phyloP scores from a whole-genome alignment of 1,284 basidiomycete species.

The Sporisorium iseilematis-ciliati region DNA sequence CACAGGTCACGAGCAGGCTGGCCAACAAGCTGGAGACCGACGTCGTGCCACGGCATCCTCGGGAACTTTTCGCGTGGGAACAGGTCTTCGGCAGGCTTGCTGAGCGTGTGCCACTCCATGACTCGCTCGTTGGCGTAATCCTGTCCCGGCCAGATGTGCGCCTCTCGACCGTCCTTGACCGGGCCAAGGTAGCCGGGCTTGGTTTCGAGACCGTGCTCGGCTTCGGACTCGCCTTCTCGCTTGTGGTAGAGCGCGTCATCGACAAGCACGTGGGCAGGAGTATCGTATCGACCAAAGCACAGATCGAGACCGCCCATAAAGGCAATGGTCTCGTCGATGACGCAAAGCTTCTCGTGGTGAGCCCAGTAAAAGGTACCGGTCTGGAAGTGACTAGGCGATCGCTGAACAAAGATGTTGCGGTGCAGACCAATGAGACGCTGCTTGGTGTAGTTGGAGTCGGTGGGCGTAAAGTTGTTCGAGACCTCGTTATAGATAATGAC shows the following conservation, averaged over 20 bases:
- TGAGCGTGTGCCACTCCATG: conserved; percentile 86
- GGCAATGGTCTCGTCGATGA: conserved; percentile 95
- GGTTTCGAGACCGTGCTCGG: conserved; percentile 29
- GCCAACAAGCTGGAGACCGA: conserved; percentile 92
- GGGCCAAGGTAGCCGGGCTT: conserved; percentile 55
- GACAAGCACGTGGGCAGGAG: conserved; percentile 88
- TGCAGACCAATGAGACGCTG: conserved; percentile 86
- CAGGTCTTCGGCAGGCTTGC: conserved; percentile 93
- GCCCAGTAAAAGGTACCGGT: conserved; percentile 97
- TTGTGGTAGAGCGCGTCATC: conserved; percentile 77
- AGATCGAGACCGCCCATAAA: conserved; percentile 98
- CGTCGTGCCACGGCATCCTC: conserved; percentile 99
- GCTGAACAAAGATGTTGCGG: conserved; percentile 94
- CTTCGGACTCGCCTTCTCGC: conserved; percentile 31
- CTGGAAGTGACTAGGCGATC: conserved; percentile 96
- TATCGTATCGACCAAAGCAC: conserved; percentile 78
- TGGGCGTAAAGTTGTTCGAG: conserved; percentile 87
- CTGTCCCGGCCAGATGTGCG: conserved; percentile 87
- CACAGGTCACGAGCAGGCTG: conserved; percentile 95
- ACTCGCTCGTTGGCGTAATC: conserved; percentile 93
- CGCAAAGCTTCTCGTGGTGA: conserved; percentile 97
- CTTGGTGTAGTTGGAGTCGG: conserved; percentile 82
- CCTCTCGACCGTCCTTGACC: conserved; percentile 74
- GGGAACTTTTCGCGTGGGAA: conserved; percentile 89
- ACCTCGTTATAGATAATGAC: conserved; percentile 91